Base-by-base conservation (phyloP, 257 asterid genomes). In the Knoxia roxburghii region DNA sequence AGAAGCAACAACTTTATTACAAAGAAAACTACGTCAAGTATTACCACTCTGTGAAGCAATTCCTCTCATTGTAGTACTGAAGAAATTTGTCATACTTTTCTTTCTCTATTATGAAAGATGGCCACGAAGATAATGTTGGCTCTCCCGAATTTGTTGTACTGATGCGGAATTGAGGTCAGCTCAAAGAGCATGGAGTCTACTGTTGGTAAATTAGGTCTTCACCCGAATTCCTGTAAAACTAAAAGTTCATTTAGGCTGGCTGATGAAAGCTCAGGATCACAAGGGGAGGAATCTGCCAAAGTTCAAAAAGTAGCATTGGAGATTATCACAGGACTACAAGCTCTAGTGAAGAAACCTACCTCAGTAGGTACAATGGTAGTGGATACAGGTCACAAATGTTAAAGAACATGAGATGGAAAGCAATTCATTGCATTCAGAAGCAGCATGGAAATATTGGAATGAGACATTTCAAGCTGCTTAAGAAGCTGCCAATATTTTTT, bases 371-470 rank as follows among this genome's bases (percentile, higher is more conserved):
- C 3, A 89, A 80, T 66, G 85, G 85, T 32, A 81, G 86, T 75
- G 91, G 98, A 17, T 76, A 67, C 68, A 79, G 90, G 61, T 95
- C 98, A 32, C 96, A 87, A 74, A 87, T 89, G 96, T 89, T 95
- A 1, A 81, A 80, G 65, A 93, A 89, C 84, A 64, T 74, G 85
- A 86, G 93, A 80, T 92, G 96, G 98, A 89, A 92, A 77, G 93
- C 97, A 70, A 84, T 92, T 76, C 82, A 75, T 56, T 61, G 73
- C 68, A 82, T 81, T 41, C 83, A 78, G 80, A 89, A 85, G 82
- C 85, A 78, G 76, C 78, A 83, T 5, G 92, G 90, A 50, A 73
- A 70, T 72, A 76, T 92, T 76, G 83, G 87, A 37, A 68, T 86
- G 82, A 78, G 68, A 73, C 82, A 89, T 72, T 87, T 92, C 65